These are phyloP conservation scores for Paramecium primaurelia DNA, from an alignment of 73 alveolate species.

Conservation along the genomic window DNA sequence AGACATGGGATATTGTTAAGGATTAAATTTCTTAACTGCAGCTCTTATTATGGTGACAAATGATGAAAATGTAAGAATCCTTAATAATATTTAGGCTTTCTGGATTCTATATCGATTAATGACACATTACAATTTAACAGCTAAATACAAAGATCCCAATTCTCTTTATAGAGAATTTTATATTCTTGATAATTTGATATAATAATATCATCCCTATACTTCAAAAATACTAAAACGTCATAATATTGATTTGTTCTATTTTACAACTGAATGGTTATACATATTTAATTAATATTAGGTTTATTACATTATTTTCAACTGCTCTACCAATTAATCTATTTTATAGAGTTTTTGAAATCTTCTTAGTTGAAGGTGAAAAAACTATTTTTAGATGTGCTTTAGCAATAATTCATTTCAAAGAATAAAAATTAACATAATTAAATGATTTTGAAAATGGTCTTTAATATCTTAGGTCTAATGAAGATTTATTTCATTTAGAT, in stretches of 20 bases:
- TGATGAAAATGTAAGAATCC: conserved; percentile 34
- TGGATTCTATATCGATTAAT: conserved; percentile 27
- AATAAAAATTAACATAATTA: not conserved
- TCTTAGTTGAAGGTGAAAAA: conserved; percentile 15
- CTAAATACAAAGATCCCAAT: conserved; percentile 12
- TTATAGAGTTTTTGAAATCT: conserved; percentile 44
- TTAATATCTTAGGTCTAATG: not conserved
- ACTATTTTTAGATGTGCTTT: conserved; percentile 36
- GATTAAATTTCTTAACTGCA: conserved; percentile 19
- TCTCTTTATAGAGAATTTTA: conserved; percentile 2
- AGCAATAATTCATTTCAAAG: not conserved
- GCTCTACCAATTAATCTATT: conserved; percentile 7
- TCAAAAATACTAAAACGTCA: not conserved
- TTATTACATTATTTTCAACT: not conserved
- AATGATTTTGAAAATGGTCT: not conserved
- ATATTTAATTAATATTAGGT: not conserved
- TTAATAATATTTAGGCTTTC: not conserved
- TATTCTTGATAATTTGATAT: not conserved
- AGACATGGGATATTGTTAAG: conserved; percentile 47
- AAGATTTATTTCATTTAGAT: not conserved
- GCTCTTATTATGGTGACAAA: conserved; percentile 9
- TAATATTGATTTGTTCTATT: conserved; percentile 21
- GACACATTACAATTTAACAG: conserved; percentile 8
- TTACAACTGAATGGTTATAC: conserved; percentile 31
- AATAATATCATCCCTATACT: not conserved